Evolutionary conservation across 805 yeast genomes (phyloP), one percentile per base, ranked within the genome.

Genomic region (Hyphopichia homilentoma): DNA sequence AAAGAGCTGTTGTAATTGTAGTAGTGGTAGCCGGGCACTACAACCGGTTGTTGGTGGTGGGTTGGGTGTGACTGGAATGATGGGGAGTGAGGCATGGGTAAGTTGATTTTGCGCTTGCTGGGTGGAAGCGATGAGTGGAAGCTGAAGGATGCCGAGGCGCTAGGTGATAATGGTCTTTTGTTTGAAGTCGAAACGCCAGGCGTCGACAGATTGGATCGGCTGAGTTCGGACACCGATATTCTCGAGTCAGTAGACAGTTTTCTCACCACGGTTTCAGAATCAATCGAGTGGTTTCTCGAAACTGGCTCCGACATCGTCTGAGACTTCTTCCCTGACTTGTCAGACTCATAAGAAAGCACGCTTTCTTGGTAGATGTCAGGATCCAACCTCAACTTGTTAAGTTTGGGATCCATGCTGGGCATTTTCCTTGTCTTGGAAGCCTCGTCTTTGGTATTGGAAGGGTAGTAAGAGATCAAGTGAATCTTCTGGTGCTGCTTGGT

Each of bases 381-480:
- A 21, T 50, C 46, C 25, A 56, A 35, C 19, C 31, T 43, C 18
- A 57, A 43, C 27, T 43, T 36, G 25, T 39, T 45, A 12, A 59
- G 38, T 4, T 27, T 16, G 1, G 59, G 51, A 30, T 59, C 62
- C n/a, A 36, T 32, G 4, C 52, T 40, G 1, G 65, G 65, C 3
- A 38, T 21, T 5, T 31, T 33, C 22, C 34, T 36, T 5, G 42
- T 40, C 7, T 32, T 25, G 6, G 26, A 24, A 11, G 17, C 24
- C 3, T 35, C 33, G 3, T 26, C n/a, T 7, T 20, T 24, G 9
- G 19, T 11, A 34, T 27, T 17, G 14, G 23, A 16, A 27, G 30
- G 6, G 25, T 35, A 41, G 52, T 82, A 82, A 18, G 81, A 69
- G 16, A 83, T 79, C 34, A 82, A 57, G 44, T 83, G 88, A 16